phyloP scores from a whole-genome alignment of 2,329 filamentous ascomycete species.

The Aureobasidium sp. region DNA sequence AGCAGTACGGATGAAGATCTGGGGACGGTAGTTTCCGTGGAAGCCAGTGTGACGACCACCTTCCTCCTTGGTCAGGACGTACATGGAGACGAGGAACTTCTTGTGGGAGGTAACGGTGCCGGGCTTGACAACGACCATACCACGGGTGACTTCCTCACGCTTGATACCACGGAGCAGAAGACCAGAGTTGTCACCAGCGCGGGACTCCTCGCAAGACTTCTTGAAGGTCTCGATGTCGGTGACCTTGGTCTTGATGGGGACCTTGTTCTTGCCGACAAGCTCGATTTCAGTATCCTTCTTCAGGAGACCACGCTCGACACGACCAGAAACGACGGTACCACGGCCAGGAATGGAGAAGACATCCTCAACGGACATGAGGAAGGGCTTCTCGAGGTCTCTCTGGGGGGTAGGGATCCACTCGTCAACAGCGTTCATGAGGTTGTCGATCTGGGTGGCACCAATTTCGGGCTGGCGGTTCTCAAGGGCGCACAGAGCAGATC shows the following conservation, averaged over 20 bases:
- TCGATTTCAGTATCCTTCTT: conserved; percentile 95
- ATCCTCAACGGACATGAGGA: conserved; percentile 93
- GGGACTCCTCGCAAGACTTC: conserved; percentile 96
- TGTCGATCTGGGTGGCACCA: conserved; percentile 79
- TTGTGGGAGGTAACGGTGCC: conserved; percentile 78
- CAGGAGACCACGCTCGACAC: conserved; percentile 89
- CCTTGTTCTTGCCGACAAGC: conserved; percentile 76
- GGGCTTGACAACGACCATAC: conserved; percentile 87
- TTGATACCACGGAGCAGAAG: conserved; percentile 92
- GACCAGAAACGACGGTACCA: conserved; percentile 93
- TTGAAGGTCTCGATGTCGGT: conserved; percentile 99
- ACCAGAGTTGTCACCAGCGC: conserved; percentile 96
- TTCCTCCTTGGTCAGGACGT: conserved; percentile 95
- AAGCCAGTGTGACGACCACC: conserved; percentile 96
- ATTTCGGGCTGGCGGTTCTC: conserved; percentile 83
- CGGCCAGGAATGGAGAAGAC: conserved; percentile 61
- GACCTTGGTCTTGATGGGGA: conserved; percentile 94
- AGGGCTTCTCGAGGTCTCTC: conserved; percentile 95
- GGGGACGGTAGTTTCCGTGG: conserved; percentile 90
- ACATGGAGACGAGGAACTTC: conserved; percentile 92
- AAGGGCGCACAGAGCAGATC: conserved; percentile 89
- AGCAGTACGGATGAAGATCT: conserved; percentile 91
- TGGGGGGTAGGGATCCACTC: conserved; percentile 92
- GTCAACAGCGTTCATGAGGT: conserved; percentile 84
- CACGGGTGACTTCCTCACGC: conserved; percentile 88